Evolutionary conservation across 176 grass and related monocot genomes (phyloP).

Genomic region (Musa beccarii): DNA sequence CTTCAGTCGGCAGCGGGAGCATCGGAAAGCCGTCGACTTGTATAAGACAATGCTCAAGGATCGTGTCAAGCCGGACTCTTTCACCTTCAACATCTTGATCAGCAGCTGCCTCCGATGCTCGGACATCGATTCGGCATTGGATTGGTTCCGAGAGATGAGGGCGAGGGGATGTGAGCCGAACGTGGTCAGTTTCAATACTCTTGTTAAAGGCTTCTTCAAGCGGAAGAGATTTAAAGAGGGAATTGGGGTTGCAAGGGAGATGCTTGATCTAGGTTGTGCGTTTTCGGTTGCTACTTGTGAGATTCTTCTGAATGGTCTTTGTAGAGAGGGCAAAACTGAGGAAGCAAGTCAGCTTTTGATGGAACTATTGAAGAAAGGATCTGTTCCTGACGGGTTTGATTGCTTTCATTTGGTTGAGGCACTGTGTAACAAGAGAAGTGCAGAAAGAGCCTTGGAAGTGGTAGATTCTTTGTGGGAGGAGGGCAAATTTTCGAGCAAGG

Average conservation of each 20-base stretch:
- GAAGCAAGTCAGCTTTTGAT: constrained; percentile 2
- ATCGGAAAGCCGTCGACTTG: neutral
- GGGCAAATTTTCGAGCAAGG: neutral
- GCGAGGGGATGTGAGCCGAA: constrained; percentile 7
- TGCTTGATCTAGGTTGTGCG: neutral
- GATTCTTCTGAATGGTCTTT: neutral
- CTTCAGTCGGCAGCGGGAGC: neutral
- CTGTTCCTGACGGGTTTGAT: neutral
- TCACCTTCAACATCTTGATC: constrained; percentile 15
- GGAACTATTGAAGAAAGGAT: constrained; percentile 4
- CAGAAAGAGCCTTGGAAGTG: constrained; percentile 4
- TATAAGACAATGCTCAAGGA: constrained; percentile 2
- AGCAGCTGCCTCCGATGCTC: constrained; percentile 6
- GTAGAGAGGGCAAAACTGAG: neutral
- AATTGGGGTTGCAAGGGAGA: constrained; percentile 5
- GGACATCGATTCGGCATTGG: constrained; percentile 5
- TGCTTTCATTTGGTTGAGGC: constrained; percentile 2
- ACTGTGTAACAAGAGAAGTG: neutral
- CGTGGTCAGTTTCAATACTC: constrained; percentile 11
- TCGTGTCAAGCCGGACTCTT: constrained; percentile 4
- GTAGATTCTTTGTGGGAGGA: constrained; percentile 1
- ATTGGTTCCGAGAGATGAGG: constrained; percentile 11
- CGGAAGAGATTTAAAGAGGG: constrained; percentile 3
- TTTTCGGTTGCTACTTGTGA: constrained; percentile 8
- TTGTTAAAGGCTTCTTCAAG: constrained; percentile 7